Base-by-base conservation (phyloP, 805 yeast genomes). In the Lachancea sp. region DNA sequence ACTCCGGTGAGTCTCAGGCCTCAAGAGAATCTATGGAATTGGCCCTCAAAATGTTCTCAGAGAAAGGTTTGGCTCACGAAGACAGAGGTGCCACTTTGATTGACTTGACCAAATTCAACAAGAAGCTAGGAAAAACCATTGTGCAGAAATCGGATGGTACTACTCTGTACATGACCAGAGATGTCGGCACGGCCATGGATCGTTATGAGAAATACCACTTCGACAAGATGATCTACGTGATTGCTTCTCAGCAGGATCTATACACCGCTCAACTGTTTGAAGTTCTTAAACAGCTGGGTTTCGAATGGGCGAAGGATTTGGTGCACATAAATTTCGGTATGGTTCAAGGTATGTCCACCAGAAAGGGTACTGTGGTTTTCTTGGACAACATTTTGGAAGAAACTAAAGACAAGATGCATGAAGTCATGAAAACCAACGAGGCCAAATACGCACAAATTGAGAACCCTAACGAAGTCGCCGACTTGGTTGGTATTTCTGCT, bases 351-450 rank as follows among this genome's bases (percentile, higher is more conserved):
- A 93, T 93, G 99, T 85, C 95, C 22, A 93, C 99, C 48, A 82
- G 99, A 73, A 86, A 82, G 69, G 99, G 99, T 55, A 93, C 96
- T 30, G 99, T 93, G 51, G 98, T 93, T n/a, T 93, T 93, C 76
- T 76, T 93, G 59, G 96, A 93, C 68, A 84, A 79, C 60, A 93
- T 93, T 56, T 74, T 93, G 56, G 93, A 91, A 69, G 96, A 88
- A 67, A 89, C 96, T 48, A 85, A 85, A 70, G 87, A 85, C 45
- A 79, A 86, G 59, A 93, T 93, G 96, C 95, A 89, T 63, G 93
- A 87, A 56, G 96, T 93, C 46, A 93, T 93, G 98, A 80, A 83
- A 70, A 81, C 81, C 70, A 93, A 91, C 67, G 88, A 82, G 65
- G 82, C 74, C 54, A 93, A 93, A 69, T 93, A 89, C 63, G 82